Conservation (phyloP, 768 basidiomycete genomes). For the Psilocybe cyanescens region DNA sequence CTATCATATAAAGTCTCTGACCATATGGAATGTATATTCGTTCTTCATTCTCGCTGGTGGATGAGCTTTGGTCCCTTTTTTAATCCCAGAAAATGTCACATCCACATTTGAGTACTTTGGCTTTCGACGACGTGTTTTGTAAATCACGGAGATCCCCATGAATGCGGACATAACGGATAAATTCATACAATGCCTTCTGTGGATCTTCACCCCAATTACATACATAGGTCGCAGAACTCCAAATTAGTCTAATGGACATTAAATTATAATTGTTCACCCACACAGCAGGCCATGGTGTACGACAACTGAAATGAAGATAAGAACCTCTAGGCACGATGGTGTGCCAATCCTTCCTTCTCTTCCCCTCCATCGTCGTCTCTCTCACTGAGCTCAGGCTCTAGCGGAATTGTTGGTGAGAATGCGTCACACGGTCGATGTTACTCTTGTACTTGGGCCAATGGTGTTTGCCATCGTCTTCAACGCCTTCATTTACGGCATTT, state of each 20-base stretch:
- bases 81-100: no score
- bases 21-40: no score
- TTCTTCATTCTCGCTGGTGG: no score
- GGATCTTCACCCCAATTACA: not conserved
- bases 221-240: not conserved
- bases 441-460: slow-evolving; percentile 26
- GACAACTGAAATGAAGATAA: not conserved
- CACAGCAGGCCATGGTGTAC: not conserved
- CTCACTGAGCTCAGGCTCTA: not conserved
- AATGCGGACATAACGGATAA: not conserved
- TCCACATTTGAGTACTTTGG: not conserved
- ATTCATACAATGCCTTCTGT: not conserved
- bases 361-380: not conserved
- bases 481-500: slow-evolving; percentile 27
- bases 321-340: not conserved
- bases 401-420: not conserved
- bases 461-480: slow-evolving; percentile 26
- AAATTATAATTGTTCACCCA: not conserved
- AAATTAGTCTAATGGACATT: not conserved
- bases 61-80: no score
- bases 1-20: no score
- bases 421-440: not conserved
- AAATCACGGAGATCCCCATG: not conserved
- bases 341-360: not conserved
- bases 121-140: not conserved